phyloP scores from a whole-genome alignment of 192 early-diverging fungal species.

The Chytriomyces confervae region DNA sequence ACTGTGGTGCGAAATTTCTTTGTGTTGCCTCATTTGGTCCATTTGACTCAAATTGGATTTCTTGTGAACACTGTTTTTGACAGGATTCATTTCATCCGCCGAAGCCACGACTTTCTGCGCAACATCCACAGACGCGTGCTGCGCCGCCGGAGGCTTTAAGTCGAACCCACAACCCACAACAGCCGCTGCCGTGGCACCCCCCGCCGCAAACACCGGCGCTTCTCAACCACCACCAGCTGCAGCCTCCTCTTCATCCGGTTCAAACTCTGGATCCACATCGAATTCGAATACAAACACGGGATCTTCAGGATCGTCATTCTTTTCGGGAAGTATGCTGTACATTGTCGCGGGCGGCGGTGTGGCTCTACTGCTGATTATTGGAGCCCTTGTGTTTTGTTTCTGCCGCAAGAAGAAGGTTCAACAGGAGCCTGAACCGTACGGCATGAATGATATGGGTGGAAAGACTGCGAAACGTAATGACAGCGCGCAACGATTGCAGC shows the following conservation, averaged over 20 bases:
- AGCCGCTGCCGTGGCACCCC: not conserved
- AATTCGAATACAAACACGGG: not conserved
- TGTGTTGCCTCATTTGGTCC: not conserved
- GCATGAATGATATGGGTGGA: not conserved
- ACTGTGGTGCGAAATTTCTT: constrained; percentile 15
- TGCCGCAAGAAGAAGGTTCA: constrained; percentile 19
- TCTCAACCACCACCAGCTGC: not conserved
- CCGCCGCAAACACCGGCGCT: not conserved
- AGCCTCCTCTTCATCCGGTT: not conserved
- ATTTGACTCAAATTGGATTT: not conserved
- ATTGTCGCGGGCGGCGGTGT: constrained; percentile 23
- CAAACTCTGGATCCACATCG: not conserved
- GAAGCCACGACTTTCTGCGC: constrained; percentile 20
- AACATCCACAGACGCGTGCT: constrained; percentile 9
- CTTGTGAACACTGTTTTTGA: not conserved
- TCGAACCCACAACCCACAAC: constrained; percentile 1
- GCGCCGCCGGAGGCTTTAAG: not conserved
- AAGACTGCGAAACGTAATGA: not conserved
- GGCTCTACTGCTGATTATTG: constrained; percentile 9
- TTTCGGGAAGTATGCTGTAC: constrained; percentile 3
- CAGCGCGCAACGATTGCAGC: not conserved
- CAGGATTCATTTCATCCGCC: constrained; percentile 16
- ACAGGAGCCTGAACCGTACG: not conserved
- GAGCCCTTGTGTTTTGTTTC: constrained; percentile 5
- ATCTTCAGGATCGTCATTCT: not conserved